Base-by-base conservation (phyloP, 371 early-diverging fungal genomes). In the Funneliformis caledonium region DNA sequence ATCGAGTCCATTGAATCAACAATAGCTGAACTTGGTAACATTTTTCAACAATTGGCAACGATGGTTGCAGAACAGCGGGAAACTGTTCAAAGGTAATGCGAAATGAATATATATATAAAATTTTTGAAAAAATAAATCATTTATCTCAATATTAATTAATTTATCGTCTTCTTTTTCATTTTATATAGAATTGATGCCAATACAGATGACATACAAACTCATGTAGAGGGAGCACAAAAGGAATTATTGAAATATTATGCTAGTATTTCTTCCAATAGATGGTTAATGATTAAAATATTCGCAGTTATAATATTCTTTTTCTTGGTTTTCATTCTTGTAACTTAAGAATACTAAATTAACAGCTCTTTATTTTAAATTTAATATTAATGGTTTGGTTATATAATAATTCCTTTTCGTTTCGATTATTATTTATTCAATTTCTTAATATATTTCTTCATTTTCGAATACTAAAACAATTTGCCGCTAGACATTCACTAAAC, bases 21-120 rank as follows among this genome's bases (percentile, higher is more conserved):
- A 1, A 96, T 99, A 78, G 94, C 96, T 0, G 99, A 99, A 84
- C 90, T 99, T n/a, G 99, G 98, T 16, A 91, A 93, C 72, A 97
- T 98, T 37, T 99, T 97, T 85, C 96, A 95, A 83, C 96, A 97
- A 79, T 87, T 99, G 78, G 96, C 97, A 0, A 90, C 92, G 12
- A 94, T 99, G 93, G 94, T 99, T 4, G 94, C 97, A 4, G 96
- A 95, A 80, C 99, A 99, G 83, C 89, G 98, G 33, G 98, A 99
- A 72, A 93, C 94, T 67, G 96, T 99, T 42, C 97, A 96, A 85
- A 86, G 96, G 91, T 92, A 87, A 56, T 19, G 47, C 14, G 37
- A 61, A 22, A n/a, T n/a, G n/a, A n/a, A n/a, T n/a, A n/a, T n/a
- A n/a, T n/a, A n/a, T n/a, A n/a, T n/a, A n/a, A n/a, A n/a, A n/a